Evolutionary conservation across 1,139 yeast species (phyloP).

Genomic region (Suhomyces chickasaworum): DNA sequence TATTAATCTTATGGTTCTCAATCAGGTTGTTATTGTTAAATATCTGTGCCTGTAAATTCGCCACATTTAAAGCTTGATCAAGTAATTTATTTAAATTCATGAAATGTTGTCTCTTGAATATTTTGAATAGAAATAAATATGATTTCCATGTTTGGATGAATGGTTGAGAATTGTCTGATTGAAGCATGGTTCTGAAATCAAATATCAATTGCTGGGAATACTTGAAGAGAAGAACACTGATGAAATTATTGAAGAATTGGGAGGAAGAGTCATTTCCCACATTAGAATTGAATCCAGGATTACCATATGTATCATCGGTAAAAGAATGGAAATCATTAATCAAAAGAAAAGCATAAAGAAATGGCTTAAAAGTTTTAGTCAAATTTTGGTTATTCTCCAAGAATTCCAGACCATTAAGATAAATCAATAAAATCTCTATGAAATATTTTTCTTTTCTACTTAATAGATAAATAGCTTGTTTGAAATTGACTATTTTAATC

Average conservation of each 20-base stretch:
- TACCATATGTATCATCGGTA: conserved; percentile 20
- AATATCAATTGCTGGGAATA: conserved; percentile 20
- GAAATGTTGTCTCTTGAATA: conserved; percentile 17
- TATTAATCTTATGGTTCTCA: conserved; percentile 4
- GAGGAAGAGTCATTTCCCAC: conserved; percentile 11
- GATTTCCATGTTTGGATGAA: conserved; percentile 12
- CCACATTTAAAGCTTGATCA: conserved; percentile 13
- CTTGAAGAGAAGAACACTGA: conserved; percentile 28
- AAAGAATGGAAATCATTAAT: conserved; percentile 24
- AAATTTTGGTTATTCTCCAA: background rate
- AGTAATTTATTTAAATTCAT: conserved; percentile 13
- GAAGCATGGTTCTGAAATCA: conserved; percentile 6
- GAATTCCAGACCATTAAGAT: conserved; percentile 5
- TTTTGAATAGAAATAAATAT: conserved; percentile 15
- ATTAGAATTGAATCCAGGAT: conserved; percentile 35
- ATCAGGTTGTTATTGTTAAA: conserved; percentile 8
- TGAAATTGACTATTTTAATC: conserved; percentile 3
- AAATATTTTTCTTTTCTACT: conserved; percentile 3
- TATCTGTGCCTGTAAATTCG: conserved; percentile 7
- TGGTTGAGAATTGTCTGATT: background rate
- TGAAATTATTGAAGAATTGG: conserved; percentile 19
- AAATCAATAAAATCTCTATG: background rate
- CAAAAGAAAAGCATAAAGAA: conserved; percentile 29
- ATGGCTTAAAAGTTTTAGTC: conserved; percentile 16
- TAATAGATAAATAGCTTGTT: conserved; percentile 4